Evolutionary conservation across 2,329 filamentous ascomycete species (phyloP), one percentile per base, ranked within the genome.

Genomic region (Xylariaceae sp.): DNA sequence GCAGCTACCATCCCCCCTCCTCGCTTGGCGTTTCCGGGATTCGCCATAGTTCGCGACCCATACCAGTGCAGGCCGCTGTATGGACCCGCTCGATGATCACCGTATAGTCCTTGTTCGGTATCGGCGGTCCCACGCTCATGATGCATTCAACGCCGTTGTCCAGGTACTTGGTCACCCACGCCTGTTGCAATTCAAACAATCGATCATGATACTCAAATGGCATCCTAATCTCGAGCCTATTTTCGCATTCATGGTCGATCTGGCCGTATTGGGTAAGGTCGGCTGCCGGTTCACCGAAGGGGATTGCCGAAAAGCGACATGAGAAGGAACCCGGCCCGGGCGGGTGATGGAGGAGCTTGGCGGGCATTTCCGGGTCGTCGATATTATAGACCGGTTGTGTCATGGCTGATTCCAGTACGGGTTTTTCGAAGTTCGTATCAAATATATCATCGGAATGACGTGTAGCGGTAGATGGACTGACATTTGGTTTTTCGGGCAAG

Each of bases 71-170:
- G 32, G 32, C 14, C 9, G 6, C 12, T 37, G 6, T 16, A 10
- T 16, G 12, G 14, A 37, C 14, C 14, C 61, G 42, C 67, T 76
- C 62, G 72, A 77, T 2, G 71, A 51, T 19, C 70, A 76, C 47
- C 65, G 67, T 64, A n/a, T 52, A 42, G 3, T 12, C 2, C 3
- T 43, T 37, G 18, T 44, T 20, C 10, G 37, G 47, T 4, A 48
- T 9, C 21, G 61, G 51, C 14, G 54, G 12, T 7, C 51, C 60
- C 37, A 65, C 54, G 0, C 43, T 50, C 49, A 69, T 50, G 6
- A 12, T 21, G 44, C 63, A 67, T 21, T 46, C 43, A 3, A 37
- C 47, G n/a, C 54, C 54, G 2, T 48, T 42, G 12, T 56, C 20
- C 9, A 54, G 9, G 48, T 67, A 64, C 47, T 64, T 62, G 18